Base-by-base conservation (phyloP, 768 basidiomycete species). In the Boletus vermiculosoides region DNA sequence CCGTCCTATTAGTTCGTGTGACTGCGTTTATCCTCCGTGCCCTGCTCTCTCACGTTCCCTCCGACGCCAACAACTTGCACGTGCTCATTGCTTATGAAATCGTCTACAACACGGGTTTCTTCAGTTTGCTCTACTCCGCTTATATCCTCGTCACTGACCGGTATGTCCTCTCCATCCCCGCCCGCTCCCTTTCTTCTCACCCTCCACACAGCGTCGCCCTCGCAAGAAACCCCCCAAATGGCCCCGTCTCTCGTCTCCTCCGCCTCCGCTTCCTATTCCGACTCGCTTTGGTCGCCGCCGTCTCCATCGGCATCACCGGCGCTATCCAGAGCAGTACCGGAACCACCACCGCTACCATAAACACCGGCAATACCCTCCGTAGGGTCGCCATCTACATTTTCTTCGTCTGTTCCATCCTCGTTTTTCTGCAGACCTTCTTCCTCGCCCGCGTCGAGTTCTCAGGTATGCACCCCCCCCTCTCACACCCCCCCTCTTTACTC, bases 91-190 rank as follows among this genome's bases (percentile, higher is more conserved):
- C 74, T 16, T 67, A 69, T 20, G 55, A 64, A 53, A 64, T 74
- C 54, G 40, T 76, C 18, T 74, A 74, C 62, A 73, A 69, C 58
- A 63, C 61, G 1, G 73, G 72, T 30, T 73, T 75, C 68, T 75
- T 72, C 33, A 60, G 67, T 46, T 12, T 68, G 1, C 52, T 68
- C 45, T 68, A 66, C 60, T 74, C 70, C 0, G 65, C 67, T 3
- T 73, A 71, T 25, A 62, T 58, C 45, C 69, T 75, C 36, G 61
- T 68, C 52, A 49, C 61, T 2, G 66, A 66, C 20, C 66, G 71
- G 73, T 75, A 45, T n/a, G 72, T 60, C 15, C 31, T 13, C 28
- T 9, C 12, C 31, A 5, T 22, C 28, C 3, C 1, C 9, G 0
- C 0, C 13, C 18, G 13, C 12, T 9, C 6, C 11, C 34, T 30